Base-by-base conservation (phyloP, 345 rosid species). In the Syzygium aqueum region DNA sequence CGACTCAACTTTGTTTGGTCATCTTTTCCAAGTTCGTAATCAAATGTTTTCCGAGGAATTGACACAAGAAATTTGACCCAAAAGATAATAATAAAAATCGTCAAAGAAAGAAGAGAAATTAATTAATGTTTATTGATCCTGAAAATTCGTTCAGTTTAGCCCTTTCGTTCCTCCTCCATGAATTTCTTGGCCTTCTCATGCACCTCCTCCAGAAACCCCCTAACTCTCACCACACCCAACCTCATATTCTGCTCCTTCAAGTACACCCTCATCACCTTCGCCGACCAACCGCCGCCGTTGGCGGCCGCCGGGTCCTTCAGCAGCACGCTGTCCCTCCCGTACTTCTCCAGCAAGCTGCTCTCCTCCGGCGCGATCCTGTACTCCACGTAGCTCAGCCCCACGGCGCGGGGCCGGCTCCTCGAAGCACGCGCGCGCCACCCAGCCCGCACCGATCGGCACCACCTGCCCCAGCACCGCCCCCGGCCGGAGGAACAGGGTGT, bases 321-420 rank as follows among this genome's bases (percentile, higher is more conserved):
- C 88, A 87, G 65, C 40, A 46, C 23, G 22, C 73, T 84, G 23
- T 85, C 50, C 5, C 52, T 85, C 5, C 87, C 89, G 30, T 89
- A 92, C 52, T 28, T 87, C 17, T 89, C 90, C 16, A n/a, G 28
- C 90, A 92, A 84, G 63, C 87, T 89, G 65, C 94, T 91, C 78
- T 92, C 94, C 37, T 85, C 88, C 19, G 50, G 46, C 11, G 51
- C 85, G 65, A 91, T 85, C 85, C 63, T 78, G 56, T 91, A 91
- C 61, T 87, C 89, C 57, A 88, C 53, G 63, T 91, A 92, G 86
- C 88, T 88, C 67, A 92, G 78, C 25, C 92, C 91, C 77, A 91
- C 51, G n/a, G 51, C 91, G 54, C n/a, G 85, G 85, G 6, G 91
- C 91, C 50, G 92, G 87, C 30, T 73, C 65, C 40, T 86, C 88